These are phyloP conservation scores for Colletotrichum lindemuthianum DNA, from an alignment of 2,329 filamentous ascomycete species.

Conservation along the genomic window DNA sequence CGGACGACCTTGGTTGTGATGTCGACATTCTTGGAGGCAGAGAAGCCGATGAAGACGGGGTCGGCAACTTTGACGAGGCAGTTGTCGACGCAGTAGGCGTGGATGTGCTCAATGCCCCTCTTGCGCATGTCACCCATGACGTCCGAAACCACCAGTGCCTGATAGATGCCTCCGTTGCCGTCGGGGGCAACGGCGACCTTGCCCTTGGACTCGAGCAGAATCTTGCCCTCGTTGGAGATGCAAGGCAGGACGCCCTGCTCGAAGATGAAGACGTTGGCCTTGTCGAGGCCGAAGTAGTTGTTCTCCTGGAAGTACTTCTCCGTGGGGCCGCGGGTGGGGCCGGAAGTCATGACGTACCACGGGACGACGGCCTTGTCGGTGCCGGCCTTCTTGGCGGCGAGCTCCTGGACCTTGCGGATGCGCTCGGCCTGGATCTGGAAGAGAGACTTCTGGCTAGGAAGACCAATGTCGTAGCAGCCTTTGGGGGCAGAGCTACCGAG, in stretches of 20 bases:
- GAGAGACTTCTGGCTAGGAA: constrained; percentile 91
- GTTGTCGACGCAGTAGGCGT: constrained; percentile 99
- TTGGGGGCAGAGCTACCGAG: constrained; percentile 95
- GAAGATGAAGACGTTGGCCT: constrained; percentile 90
- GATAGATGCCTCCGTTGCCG: constrained; percentile 96
- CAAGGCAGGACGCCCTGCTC: constrained; percentile 97
- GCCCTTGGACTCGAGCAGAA: constrained; percentile 88
- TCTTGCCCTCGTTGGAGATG: constrained; percentile 98
- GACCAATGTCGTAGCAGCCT: constrained; percentile 95
- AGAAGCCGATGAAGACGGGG: constrained; percentile 93
- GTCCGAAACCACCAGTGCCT: constrained; percentile 82
- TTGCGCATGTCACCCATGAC: constrained; percentile 88
- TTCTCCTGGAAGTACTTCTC: constrained; percentile 92
- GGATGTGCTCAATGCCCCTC: constrained; percentile 92
- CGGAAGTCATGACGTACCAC: constrained; percentile 99
- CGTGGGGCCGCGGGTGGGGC: constrained; percentile 91
- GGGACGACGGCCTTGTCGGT: constrained; percentile 73
- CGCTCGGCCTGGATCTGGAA: constrained; percentile 98
- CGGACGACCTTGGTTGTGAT: constrained; percentile 99
- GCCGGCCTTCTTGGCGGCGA: constrained; percentile 76
- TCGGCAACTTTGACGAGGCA: constrained; percentile 99
- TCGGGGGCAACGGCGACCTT: constrained; percentile 95
- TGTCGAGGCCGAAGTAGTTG: constrained; percentile 87
- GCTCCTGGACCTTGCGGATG: constrained; percentile 84
- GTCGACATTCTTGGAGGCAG: constrained; percentile 87